Conservation (phyloP, 805 yeast species). For the Cephaloascus albidus region DNA sequence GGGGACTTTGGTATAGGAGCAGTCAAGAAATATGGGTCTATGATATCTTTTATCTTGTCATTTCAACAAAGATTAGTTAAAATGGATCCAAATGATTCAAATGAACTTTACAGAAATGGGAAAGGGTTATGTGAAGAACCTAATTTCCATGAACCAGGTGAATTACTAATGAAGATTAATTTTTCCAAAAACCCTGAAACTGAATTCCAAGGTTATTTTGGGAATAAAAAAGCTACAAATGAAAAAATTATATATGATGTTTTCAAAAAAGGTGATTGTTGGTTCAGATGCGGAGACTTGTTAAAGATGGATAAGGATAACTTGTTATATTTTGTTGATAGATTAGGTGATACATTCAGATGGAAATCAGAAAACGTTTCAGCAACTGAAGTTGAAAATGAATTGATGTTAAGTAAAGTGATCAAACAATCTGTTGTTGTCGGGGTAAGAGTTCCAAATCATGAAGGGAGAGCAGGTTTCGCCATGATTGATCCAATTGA, state of each 20-base stretch:
- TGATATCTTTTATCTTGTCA: constrained; percentile 42
- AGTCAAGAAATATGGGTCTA: constrained; percentile 67
- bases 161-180: constrained; percentile 69
- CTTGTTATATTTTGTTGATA: constrained; percentile 74
- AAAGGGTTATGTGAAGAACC: constrained; percentile 54
- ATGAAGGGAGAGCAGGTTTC: constrained; percentile 93
- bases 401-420: constrained; percentile 33
- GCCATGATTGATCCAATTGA: constrained; percentile 58
- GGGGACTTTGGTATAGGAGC: constrained; percentile 85
- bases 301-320: constrained; percentile 61
- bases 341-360: constrained; percentile 91
- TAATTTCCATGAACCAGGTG: constrained; percentile 66
- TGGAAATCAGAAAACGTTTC: constrained; percentile 97
- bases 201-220: constrained; percentile 84
- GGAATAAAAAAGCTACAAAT: constrained; percentile 69
- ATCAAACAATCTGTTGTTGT: constrained; percentile 75
- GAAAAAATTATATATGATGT: constrained; percentile 69
- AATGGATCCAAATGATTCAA: constrained; percentile 76
- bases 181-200: constrained; percentile 53
- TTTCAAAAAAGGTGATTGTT: constrained; percentile 80
- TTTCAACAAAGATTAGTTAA: constrained; percentile 53
- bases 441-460: constrained; percentile 74
- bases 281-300: constrained; percentile 84
- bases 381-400: constrained; percentile 87
- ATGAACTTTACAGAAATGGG: constrained; percentile 60